phyloP scores from a whole-genome alignment of 495 filamentous ascomycete species.

The Podospora bellae-mahoneyi region DNA sequence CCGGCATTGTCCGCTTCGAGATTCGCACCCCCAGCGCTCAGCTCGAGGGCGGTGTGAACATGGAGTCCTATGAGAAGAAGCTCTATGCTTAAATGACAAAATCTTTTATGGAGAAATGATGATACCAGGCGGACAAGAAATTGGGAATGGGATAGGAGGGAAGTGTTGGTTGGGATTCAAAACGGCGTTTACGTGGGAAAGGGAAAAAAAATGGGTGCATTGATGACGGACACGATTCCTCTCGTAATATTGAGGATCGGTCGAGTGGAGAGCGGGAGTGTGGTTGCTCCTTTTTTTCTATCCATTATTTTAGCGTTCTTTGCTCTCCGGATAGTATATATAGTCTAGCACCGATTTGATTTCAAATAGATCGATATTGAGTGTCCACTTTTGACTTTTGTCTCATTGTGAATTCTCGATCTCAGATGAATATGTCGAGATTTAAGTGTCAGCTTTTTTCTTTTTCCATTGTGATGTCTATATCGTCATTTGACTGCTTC shows the following conservation, averaged over 20 bases:
- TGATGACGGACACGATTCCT: background rate
- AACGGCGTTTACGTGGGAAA: conserved; percentile 18
- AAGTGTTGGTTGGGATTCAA: conserved; percentile 9
- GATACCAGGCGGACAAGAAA: background rate
- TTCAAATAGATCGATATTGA: background rate
- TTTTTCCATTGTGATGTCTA: background rate
- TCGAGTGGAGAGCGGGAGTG: background rate
- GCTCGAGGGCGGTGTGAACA: conserved; percentile 92
- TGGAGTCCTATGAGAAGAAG: conserved; percentile 99
- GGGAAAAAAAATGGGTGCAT: background rate
- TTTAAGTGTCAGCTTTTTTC: background rate
- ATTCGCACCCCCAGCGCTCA: conserved; percentile 88
- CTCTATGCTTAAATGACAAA: conserved; percentile 69
- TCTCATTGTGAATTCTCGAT: too few relatives aligned
- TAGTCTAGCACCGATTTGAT: background rate
- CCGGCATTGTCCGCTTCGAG: conserved; percentile 87
- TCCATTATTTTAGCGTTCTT: background rate
- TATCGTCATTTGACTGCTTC: background rate
- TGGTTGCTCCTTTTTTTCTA: conserved; percentile 2
- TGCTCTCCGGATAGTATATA: background rate
- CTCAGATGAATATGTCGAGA: too few relatives aligned
- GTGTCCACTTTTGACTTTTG: background rate
- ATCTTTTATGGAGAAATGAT: conserved; percentile 13
- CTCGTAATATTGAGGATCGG: conserved; percentile 13
- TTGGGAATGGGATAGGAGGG: conserved; percentile 3